Conservation (phyloP, 192 early-diverging fungal genomes). For the Cetraspora pellucida region DNA sequence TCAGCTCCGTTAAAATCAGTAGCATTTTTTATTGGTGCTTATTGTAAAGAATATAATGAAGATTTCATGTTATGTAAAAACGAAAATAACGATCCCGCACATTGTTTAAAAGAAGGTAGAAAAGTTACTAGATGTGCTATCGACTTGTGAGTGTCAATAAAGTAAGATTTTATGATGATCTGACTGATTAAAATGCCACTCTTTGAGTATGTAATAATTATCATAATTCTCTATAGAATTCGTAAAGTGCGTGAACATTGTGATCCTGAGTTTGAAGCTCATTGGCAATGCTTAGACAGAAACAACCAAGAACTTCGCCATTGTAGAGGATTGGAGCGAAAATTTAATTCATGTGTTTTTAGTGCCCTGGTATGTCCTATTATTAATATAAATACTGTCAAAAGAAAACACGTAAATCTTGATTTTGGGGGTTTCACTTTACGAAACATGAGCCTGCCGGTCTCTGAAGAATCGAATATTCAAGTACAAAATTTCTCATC, state of each 20-base stretch:
- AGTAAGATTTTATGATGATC: too few relatives aligned
- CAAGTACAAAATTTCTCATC: too few relatives aligned
- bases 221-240: slow-evolving; percentile 56
- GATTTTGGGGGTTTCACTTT: too few relatives aligned
- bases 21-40: slow-evolving; percentile 84
- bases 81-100: slow-evolving; percentile 84
- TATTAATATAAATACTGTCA: too few relatives aligned
- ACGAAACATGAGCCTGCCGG: too few relatives aligned
- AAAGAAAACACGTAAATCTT: too few relatives aligned
- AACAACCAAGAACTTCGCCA: slow-evolving; percentile 87
- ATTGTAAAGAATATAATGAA: slow-evolving; percentile 92
- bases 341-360: slow-evolving; percentile 89
- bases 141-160: slow-evolving; percentile 62
- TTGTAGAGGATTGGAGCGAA: slow-evolving; percentile 78
- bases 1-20: slow-evolving; percentile 92
- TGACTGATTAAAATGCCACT: too few relatives aligned
- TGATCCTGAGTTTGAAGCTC: slow-evolving; percentile 78
- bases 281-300: slow-evolving; percentile 91
- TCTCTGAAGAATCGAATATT: too few relatives aligned
- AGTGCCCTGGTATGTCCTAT: slow-evolving; percentile 69
- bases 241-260: slow-evolving; percentile 89
- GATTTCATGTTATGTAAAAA: slow-evolving; percentile 98
- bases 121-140: slow-evolving; percentile 95
- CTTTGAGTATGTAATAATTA: background rate
- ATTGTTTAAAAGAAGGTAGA: slow-evolving; percentile 92